Evolutionary conservation across 352 stramenopile species (phyloP).

Genomic region (Phytopythium litorale): DNA sequence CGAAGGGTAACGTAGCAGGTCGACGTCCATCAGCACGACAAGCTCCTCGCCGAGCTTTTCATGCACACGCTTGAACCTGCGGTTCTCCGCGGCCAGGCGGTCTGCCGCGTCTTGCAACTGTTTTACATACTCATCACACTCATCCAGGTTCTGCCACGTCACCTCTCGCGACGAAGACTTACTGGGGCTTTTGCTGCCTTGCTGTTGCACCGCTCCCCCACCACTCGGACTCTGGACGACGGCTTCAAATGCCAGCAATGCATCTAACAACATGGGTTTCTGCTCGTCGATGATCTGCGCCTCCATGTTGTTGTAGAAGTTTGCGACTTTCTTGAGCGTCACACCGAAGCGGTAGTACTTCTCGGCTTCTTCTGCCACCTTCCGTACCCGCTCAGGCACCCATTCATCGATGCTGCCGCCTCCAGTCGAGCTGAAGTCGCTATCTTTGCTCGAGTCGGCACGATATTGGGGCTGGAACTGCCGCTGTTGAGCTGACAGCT

Average conservation of each 20-base stretch:
- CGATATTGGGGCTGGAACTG: constrained; percentile 12
- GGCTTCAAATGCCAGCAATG: constrained; percentile 90
- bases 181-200: constrained; percentile 32
- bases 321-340: constrained; percentile 94
- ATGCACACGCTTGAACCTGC: constrained; percentile 86
- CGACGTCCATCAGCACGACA: constrained; percentile 84
- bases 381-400: constrained; percentile 61
- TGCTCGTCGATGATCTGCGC: constrained; percentile 93
- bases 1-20: constrained; percentile 80
- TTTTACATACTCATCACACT: constrained; percentile 92
- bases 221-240: constrained; percentile 49
- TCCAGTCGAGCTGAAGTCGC: background rate
- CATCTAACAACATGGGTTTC: constrained; percentile 93
- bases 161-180: constrained; percentile 46
- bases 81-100: constrained; percentile 88
- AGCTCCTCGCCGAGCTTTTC: constrained; percentile 80
- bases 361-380: constrained; percentile 85
- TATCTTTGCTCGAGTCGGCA: constrained; percentile 5
- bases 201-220: constrained; percentile 36
- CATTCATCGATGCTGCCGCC: constrained; percentile 32
- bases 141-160: constrained; percentile 88
- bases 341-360: constrained; percentile 94
- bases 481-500: constrained; percentile 67
- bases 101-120: constrained; percentile 89
- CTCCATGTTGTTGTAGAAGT: constrained; percentile 97